Conservation (phyloP, 345 rosid species). For the Brassica cretica region DNA sequence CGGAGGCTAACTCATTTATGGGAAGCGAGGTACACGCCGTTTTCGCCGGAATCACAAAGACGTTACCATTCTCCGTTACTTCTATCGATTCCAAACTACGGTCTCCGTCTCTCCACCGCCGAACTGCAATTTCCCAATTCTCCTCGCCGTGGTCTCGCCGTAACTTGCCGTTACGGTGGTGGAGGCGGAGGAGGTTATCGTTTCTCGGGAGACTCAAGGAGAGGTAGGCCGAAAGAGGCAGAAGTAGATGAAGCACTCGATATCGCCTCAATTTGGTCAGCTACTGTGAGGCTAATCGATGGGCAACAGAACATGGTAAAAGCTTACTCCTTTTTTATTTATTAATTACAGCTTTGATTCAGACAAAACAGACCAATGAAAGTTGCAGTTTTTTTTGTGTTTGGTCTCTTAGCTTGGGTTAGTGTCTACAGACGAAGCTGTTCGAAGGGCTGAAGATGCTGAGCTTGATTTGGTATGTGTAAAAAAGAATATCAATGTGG, state of each 20-base stretch:
- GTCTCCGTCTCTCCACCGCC: conserved; percentile 45
- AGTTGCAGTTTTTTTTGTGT: conserved; percentile 10
- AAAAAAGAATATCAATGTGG: background rate
- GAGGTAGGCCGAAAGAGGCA: conserved; percentile 49
- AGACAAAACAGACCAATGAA: conserved; percentile 4
- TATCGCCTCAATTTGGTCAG: conserved; percentile 58
- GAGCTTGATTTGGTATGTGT: conserved; percentile 81
- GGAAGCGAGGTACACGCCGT: conserved; percentile 8
- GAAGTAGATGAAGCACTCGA: conserved; percentile 71
- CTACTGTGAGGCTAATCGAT: background rate
- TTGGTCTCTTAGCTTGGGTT: conserved; percentile 67
- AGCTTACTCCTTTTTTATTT: conserved; percentile 14
- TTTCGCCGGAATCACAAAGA: conserved; percentile 36
- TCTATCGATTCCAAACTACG: conserved; percentile 48
- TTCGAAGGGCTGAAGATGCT: conserved; percentile 80
- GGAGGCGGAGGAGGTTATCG: conserved; percentile 41
- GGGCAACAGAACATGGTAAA: conserved; percentile 62
- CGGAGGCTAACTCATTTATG: no score
- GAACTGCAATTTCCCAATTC: conserved; percentile 30
- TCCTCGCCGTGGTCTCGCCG: conserved; percentile 32
- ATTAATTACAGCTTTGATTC: background rate
- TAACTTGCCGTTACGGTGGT: conserved; percentile 53
- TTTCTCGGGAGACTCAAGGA: conserved; percentile 42
- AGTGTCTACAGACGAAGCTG: conserved; percentile 69
- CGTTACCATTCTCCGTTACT: conserved; percentile 13